Evolutionary conservation across 192 early-diverging fungal species (phyloP).

Genomic region (Backusella macrospora): DNA sequence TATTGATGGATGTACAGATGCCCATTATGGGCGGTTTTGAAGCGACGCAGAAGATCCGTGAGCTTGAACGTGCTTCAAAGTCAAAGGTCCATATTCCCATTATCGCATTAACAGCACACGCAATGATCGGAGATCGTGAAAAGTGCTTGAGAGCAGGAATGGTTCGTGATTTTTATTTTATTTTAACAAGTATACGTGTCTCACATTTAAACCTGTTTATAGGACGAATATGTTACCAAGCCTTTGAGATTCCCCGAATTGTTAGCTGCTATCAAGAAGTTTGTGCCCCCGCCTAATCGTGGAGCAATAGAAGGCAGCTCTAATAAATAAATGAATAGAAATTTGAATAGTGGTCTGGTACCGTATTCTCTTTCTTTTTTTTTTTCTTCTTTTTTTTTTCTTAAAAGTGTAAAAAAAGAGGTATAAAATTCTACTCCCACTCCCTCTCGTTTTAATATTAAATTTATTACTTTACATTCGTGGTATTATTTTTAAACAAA

Average conservation of each 20-base stretch:
- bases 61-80: constrained; percentile 57
- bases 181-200: constrained; percentile 8
- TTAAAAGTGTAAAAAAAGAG: too few relatives aligned
- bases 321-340: neutral
- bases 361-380: neutral
- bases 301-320: neutral
- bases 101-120: constrained; percentile 85
- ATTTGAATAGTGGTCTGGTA: constrained; percentile 10
- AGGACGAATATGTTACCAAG: constrained; percentile 70
- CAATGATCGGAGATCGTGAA: constrained; percentile 88
- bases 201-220: neutral
- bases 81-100: constrained; percentile 66
- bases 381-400: neutral
- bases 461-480: too few relatives aligned
- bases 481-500: neutral
- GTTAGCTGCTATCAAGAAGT: constrained; percentile 71
- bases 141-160: constrained; percentile 84
- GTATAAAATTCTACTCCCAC: neutral
- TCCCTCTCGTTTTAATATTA: too few relatives aligned
- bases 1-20: constrained; percentile 91
- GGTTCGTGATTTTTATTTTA: constrained; percentile 54
- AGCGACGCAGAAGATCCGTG: constrained; percentile 76
- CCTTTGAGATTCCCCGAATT: constrained; percentile 63
- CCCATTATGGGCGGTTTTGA: constrained; percentile 89
- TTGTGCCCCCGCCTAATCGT: constrained; percentile 50